These are phyloP conservation scores for Fusarium zealandicum DNA, from an alignment of 2,329 filamentous ascomycete species.

Conservation along the genomic window DNA sequence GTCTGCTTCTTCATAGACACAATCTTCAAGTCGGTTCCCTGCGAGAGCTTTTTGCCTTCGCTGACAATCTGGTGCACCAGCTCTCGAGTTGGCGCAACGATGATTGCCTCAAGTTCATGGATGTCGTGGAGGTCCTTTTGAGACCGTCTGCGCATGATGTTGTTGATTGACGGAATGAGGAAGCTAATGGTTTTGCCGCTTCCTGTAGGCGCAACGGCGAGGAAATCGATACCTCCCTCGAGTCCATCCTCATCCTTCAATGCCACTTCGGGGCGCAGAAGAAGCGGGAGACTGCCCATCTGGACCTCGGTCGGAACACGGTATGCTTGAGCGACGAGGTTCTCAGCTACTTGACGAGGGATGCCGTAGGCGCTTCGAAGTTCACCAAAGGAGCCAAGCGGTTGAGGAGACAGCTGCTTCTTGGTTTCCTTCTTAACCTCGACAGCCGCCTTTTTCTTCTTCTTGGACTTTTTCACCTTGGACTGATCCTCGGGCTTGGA, in stretches of 20 bases:
- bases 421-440: constrained; percentile 60
- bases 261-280: constrained; percentile 67
- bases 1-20: constrained; percentile 87
- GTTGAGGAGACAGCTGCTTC: constrained; percentile 76
- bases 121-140: constrained; percentile 49
- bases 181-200: constrained; percentile 97
- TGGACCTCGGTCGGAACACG: constrained; percentile 92
- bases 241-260: constrained; percentile 51
- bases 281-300: constrained; percentile 80
- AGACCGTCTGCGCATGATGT: constrained; percentile 67
- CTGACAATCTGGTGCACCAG: constrained; percentile 81
- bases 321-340: constrained; percentile 85
- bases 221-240: constrained; percentile 68
- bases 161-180: constrained; percentile 84
- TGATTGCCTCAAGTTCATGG: constrained; percentile 69
- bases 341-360: constrained; percentile 75
- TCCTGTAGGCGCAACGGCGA: constrained; percentile 91
- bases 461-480: constrained; percentile 63
- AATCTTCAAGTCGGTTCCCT: constrained; percentile 79
- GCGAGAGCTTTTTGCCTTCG: constrained; percentile 82
- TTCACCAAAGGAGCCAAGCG: constrained; percentile 78
- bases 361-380: constrained; percentile 76
- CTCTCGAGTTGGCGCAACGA: constrained; percentile 81
- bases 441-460: constrained; percentile 59
- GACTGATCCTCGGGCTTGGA: constrained; percentile 55